Percentiles rank a stretch among this genome's conserved stretches.
phyloP scores from a whole-genome alignment of 257 asterid species.

The Primulina tabacum region DNA sequence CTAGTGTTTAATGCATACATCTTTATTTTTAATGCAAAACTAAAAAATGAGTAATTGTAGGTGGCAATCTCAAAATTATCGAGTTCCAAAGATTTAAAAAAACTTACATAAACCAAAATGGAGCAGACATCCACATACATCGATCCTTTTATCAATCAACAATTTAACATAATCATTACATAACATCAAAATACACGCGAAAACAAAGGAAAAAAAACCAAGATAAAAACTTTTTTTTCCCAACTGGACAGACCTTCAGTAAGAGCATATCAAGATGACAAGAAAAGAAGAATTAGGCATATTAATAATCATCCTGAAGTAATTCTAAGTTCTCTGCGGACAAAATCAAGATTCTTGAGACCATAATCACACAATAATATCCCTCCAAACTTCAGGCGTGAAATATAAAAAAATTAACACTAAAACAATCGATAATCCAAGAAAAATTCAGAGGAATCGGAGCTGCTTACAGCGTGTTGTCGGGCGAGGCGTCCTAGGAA shows the following conservation, averaged over 20 bases:
- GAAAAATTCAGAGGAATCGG: background rate
- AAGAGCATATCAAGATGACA: background rate
- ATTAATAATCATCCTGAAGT: background rate
- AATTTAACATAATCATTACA: background rate
- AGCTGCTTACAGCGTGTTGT: conserved; percentile 43
- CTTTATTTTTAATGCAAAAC: background rate
- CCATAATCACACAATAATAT: conserved; percentile 1
- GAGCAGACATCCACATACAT: background rate
- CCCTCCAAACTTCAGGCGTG: background rate
- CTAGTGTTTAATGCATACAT: background rate
- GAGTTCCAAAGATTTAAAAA: background rate
- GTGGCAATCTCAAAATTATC: background rate
- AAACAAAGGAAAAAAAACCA: background rate
- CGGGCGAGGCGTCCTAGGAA: conserved; percentile 58
- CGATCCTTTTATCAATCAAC: background rate
- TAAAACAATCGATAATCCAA: background rate
- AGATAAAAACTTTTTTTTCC: no score
- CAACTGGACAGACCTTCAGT: background rate
- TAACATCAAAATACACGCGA: background rate
- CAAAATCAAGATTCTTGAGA: conserved; percentile 13
- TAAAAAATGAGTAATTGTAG: background rate
- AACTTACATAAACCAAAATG: conserved; percentile 5
- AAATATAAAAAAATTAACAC: background rate
- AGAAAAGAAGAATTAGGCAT: background rate
- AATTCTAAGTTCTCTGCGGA: background rate